phyloP scores from a whole-genome alignment of 1,284 basidiomycete genomes.

The Naganishia albida region DNA sequence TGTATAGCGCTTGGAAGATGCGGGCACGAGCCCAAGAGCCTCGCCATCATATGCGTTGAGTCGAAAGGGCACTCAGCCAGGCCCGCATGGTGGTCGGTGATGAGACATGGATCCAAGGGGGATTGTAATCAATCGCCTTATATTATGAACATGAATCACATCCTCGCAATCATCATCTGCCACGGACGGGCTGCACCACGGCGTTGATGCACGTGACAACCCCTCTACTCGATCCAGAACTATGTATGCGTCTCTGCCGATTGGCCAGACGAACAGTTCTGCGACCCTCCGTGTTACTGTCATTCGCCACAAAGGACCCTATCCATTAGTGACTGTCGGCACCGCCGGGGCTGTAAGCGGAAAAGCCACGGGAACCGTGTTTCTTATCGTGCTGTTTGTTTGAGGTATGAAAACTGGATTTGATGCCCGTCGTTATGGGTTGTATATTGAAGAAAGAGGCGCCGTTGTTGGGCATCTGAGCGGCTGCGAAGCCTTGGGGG shows the following conservation, averaged over 20 bases:
- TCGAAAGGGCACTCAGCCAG: conserved; percentile 18
- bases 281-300: too few relatives aligned
- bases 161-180: not conserved
- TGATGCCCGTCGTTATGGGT: conserved; percentile 10
- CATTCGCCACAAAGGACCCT: too few relatives aligned
- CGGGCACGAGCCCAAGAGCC: conserved; percentile 26
- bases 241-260: not conserved
- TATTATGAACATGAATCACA: not conserved
- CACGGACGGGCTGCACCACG: not conserved
- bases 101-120: not conserved
- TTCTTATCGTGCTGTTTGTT: conserved; percentile 22
- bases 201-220: not conserved
- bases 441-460: conserved; percentile 20
- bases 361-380: conserved; percentile 10
- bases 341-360: conserved; percentile 19
- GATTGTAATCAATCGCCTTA: not conserved
- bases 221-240: not conserved
- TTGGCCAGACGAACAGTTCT: not conserved
- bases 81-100: conserved; percentile 1
- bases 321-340: conserved; percentile 1
- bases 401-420: conserved; percentile 11
- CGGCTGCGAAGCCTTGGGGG: conserved; percentile 4
- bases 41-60: conserved; percentile 33
- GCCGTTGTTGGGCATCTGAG: conserved; percentile 12
- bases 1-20: conserved; percentile 30